phyloP scores from a whole-genome alignment of 495 filamentous ascomycete genomes.

The Elaphomyces granulatus region DNA sequence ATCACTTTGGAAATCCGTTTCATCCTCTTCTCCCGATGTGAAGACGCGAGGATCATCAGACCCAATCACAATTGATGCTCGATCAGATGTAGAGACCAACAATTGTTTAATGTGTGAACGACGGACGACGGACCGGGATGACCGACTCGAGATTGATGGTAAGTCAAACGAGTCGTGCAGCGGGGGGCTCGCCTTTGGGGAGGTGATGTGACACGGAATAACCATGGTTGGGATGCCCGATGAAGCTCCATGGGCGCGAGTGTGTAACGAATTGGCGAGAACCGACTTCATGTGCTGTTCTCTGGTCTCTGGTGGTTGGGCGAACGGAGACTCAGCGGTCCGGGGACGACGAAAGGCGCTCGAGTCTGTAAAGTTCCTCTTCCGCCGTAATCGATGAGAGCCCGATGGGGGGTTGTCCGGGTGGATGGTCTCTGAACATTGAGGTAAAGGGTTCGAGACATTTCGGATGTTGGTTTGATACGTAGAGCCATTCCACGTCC shows the following conservation, averaged over 20 bases:
- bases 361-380: constrained; percentile 32
- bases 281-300: constrained; percentile 5
- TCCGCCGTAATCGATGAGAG: constrained; percentile 13
- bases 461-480: constrained; percentile 1
- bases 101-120: constrained; percentile 27
- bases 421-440: background rate
- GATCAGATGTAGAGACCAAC: constrained; percentile 47
- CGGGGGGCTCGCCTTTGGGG: background rate
- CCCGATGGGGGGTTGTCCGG: background rate
- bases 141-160: background rate
- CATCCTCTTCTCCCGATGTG: constrained; percentile 68
- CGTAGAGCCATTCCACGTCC: background rate
- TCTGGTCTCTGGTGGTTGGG: constrained; percentile 6
- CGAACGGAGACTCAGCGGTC: constrained; percentile 11
- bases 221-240: background rate
- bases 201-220: background rate
- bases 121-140: constrained; percentile 15
- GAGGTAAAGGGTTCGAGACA: constrained; percentile 5
- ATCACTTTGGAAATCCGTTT: constrained; percentile 75
- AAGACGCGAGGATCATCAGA: constrained; percentile 74
- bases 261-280: too few relatives aligned
- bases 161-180: background rate
- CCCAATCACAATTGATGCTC: constrained; percentile 64
- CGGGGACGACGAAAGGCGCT: constrained; percentile 23
- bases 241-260: too few relatives aligned